Conservation (phyloP, 2,329 filamentous ascomycete genomes). For the Claviceps pazoutovae region DNA sequence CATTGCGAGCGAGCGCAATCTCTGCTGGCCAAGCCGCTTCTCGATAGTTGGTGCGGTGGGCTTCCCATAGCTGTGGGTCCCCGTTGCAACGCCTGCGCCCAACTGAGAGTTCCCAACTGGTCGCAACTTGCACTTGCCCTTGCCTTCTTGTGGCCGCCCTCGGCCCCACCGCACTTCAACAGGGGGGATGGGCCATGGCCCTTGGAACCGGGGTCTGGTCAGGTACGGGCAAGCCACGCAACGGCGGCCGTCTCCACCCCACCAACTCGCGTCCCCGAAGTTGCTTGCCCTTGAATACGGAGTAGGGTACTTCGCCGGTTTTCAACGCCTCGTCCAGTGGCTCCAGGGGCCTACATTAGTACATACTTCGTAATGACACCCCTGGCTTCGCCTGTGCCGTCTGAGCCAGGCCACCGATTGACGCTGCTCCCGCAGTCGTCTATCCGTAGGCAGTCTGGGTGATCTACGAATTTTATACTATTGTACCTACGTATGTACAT, state of each 20-base stretch:
- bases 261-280: too few relatives aligned
- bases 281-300: too few relatives aligned
- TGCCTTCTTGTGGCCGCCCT: background rate
- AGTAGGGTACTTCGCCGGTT: background rate
- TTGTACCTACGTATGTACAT: too few relatives aligned
- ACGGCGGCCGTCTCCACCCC: too few relatives aligned
- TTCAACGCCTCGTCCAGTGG: background rate
- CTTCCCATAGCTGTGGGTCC: background rate
- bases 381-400: too few relatives aligned
- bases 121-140: background rate
- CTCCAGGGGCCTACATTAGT: background rate
- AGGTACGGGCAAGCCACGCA: conserved; percentile 2
- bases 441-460: too few relatives aligned
- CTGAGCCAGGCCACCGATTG: too few relatives aligned
- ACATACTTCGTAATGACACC: background rate
- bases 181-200: background rate
- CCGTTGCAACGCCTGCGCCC: background rate
- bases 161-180: background rate
- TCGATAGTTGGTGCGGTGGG: background rate
- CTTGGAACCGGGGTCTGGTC: background rate
- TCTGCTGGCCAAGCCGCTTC: background rate
- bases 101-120: too few relatives aligned
- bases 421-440: too few relatives aligned
- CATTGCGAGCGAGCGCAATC: background rate
- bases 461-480: too few relatives aligned